These are phyloP conservation scores for Singerocomus rubriflavus DNA, from an alignment of 1,284 basidiomycete genomes.

Conservation along the genomic window DNA sequence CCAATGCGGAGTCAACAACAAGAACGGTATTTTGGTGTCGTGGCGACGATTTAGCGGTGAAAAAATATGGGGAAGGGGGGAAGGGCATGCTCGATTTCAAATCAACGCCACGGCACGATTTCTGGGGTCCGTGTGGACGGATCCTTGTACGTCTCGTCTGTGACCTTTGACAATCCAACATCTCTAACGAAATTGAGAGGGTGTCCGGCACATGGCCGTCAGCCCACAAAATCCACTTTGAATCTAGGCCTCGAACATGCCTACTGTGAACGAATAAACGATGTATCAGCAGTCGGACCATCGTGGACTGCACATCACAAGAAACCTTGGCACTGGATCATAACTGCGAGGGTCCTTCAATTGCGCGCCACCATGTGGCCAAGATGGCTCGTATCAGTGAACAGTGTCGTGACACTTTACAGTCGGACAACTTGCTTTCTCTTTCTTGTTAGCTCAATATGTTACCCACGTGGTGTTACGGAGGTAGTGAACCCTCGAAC, in stretches of 20 bases:
- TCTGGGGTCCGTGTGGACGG: not conserved
- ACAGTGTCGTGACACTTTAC: too few relatives aligned
- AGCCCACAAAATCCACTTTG: not conserved
- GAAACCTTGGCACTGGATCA: not conserved
- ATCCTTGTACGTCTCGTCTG: not conserved
- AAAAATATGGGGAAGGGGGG: not conserved
- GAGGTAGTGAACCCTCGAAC: too few relatives aligned
- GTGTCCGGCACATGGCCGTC: conserved; percentile 3
- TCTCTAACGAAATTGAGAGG: not conserved
- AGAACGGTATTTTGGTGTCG: not conserved
- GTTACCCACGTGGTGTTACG: too few relatives aligned
- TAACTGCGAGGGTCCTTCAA: not conserved
- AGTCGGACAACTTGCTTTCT: too few relatives aligned
- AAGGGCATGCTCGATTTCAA: not conserved
- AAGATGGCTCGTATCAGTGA: not conserved
- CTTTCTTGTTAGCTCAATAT: too few relatives aligned
- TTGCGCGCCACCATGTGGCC: conserved; percentile 5
- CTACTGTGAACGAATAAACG: too few relatives aligned
- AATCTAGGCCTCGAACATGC: too few relatives aligned
- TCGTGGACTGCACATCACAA: not conserved
- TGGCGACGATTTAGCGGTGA: conserved; percentile 3
- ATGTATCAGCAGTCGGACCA: not conserved
- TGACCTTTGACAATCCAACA: not conserved
- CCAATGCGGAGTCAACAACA: not conserved
- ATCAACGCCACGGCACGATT: not conserved